Evolutionary conservation across 2,329 filamentous ascomycete species (phyloP).

Genomic region (Penicillium nordicum): DNA sequence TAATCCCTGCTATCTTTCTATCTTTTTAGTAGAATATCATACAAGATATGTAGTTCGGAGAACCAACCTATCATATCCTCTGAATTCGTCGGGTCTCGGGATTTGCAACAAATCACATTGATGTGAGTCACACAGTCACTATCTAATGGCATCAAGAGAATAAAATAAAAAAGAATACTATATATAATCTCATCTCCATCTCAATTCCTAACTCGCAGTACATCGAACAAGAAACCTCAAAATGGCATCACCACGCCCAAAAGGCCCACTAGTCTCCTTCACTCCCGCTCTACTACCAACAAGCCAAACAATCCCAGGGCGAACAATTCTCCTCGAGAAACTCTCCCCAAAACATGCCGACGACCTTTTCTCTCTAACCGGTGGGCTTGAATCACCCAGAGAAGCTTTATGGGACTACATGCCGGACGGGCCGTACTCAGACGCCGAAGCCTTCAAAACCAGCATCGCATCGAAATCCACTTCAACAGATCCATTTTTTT

Average conservation of each 20-base stretch:
- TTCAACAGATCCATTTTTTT: constrained; percentile 43
- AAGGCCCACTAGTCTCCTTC: constrained; percentile 11
- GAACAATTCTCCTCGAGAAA: constrained; percentile 28
- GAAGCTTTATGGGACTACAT: constrained; percentile 45
- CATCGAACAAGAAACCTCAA: not conserved
- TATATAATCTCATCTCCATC: not conserved
- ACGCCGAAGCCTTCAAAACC: constrained; percentile 29
- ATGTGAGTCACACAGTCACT: constrained; percentile 1
- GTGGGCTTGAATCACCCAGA: constrained; percentile 19
- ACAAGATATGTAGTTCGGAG: not conserved
- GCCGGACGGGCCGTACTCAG: constrained; percentile 34
- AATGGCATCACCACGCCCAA: constrained; percentile 9
- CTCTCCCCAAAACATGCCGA: constrained; percentile 28
- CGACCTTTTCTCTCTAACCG: constrained; percentile 29
- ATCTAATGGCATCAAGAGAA: not conserved
- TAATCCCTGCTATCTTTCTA: not conserved
- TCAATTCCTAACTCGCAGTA: not conserved
- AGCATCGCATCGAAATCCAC: constrained; percentile 23
- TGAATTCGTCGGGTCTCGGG: not conserved
- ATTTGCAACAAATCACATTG: not conserved
- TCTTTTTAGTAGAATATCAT: not conserved
- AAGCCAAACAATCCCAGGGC: constrained; percentile 16
- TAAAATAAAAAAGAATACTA: not conserved
- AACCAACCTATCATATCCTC: not conserved
- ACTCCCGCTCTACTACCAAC: constrained; percentile 9